Evolutionary conservation across 352 stramenopile species (phyloP).

Genomic region (Aphanomyces invadans): DNA sequence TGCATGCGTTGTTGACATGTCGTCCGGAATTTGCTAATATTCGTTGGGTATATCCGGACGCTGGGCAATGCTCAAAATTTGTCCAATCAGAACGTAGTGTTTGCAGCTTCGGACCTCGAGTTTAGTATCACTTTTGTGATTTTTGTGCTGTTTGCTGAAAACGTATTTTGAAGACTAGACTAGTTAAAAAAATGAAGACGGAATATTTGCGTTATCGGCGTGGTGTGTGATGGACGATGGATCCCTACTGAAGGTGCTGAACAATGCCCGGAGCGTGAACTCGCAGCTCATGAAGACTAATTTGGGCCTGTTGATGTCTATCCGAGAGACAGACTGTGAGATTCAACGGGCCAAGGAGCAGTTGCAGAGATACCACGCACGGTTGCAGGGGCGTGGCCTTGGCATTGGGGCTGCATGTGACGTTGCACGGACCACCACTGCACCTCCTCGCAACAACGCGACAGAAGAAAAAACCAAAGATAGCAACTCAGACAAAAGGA

Average conservation of each 20-base stretch:
- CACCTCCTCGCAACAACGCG: background rate
- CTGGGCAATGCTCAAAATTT: no score
- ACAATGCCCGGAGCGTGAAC: conserved; percentile 34
- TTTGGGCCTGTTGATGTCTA: conserved; percentile 41
- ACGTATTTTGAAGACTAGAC: no score
- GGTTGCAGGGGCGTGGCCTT: conserved; percentile 29
- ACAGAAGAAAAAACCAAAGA: background rate
- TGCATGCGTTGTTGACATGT: no score
- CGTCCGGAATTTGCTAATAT: no score
- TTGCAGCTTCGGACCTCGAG: no score
- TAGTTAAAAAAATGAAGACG: no score
- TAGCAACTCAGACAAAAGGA: background rate
- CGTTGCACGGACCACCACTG: no score
- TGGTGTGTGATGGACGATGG: conserved; percentile 14
- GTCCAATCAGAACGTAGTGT: no score
- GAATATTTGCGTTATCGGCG: no score
- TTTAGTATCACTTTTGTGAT: no score
- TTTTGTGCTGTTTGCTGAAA: no score
- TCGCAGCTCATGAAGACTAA: conserved; percentile 51
- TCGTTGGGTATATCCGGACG: no score
- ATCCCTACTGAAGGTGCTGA: conserved; percentile 24
- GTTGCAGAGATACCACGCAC: conserved; percentile 29
- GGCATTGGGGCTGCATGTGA: conserved; percentile 30
- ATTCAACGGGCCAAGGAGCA: conserved; percentile 30
- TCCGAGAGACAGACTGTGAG: conserved; percentile 40